Conservation (phyloP, 179 eudicot genomes). For the Beta macrorhiza region DNA sequence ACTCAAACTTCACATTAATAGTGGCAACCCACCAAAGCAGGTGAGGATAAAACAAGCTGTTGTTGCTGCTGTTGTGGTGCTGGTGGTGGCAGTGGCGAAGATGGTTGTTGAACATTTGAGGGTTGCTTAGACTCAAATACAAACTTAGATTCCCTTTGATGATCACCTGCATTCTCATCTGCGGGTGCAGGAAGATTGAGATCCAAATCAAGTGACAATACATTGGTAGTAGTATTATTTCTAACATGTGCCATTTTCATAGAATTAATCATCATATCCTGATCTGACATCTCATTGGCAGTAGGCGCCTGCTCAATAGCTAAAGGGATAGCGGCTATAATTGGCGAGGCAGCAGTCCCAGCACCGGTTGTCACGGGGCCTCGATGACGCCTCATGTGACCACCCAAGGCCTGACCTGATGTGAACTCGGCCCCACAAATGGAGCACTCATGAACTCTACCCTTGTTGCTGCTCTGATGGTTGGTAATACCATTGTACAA, state of each 20-base stretch:
- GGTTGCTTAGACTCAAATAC: conserved; percentile 31
- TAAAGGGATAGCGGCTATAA: conserved; percentile 1
- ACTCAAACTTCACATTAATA: conserved; percentile 27
- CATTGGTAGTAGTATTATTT: conserved; percentile 12
- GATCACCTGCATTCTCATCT: conserved; percentile 21
- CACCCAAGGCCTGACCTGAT: conserved; percentile 93
- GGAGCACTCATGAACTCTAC: conserved; percentile 72
- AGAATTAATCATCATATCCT: conserved; percentile 15
- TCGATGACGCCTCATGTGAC: conserved; percentile 93
- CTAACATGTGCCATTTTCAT: conserved; percentile 21
- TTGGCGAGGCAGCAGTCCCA: conserved; percentile 1
- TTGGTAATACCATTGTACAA: conserved; percentile 7
- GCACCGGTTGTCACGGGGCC: conserved; percentile 14
- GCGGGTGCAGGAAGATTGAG: conserved; percentile 69
- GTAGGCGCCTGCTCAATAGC: conserved; percentile 4
- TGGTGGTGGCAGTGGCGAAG: conserved; percentile 5
- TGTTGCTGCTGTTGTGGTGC: conserved; percentile 23
- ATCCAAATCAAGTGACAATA: conserved; percentile 58
- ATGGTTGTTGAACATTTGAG: conserved; percentile 6
- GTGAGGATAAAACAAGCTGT: conserved; percentile 37
- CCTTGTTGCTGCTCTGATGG: conserved; percentile 20
- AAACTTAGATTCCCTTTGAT: conserved; percentile 20
- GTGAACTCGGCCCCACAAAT: conserved; percentile 82
- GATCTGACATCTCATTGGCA: conserved; percentile 11
- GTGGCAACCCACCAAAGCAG: conserved; percentile 50